phyloP scores from a whole-genome alignment of 2,329 filamentous ascomycete genomes.

The Fonsecaea pugnacius region DNA sequence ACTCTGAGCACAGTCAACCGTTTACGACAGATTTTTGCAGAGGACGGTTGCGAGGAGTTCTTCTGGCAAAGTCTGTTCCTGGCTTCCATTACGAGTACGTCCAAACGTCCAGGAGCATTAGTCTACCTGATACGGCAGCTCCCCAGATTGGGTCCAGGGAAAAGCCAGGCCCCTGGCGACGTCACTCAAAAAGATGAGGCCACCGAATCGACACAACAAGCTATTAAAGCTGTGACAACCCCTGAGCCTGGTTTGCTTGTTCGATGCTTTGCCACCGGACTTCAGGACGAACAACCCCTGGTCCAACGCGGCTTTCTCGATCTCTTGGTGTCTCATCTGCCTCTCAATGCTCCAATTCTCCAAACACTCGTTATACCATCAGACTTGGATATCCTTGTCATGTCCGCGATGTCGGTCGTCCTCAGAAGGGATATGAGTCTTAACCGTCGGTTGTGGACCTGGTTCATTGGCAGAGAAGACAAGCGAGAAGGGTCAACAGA shows the following conservation, averaged over 20 bases:
- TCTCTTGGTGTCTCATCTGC: constrained; percentile 85
- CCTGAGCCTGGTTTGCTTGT: constrained; percentile 90
- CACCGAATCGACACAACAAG: constrained; percentile 52
- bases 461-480: constrained; percentile 81
- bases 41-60: constrained; percentile 73
- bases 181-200: constrained; percentile 41
- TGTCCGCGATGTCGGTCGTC: constrained; percentile 84
- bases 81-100: constrained; percentile 86
- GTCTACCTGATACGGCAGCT: constrained; percentile 81
- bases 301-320: constrained; percentile 95
- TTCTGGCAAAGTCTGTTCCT: constrained; percentile 99
- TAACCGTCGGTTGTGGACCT: constrained; percentile 92
- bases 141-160: constrained; percentile 65
- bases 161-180: constrained; percentile 37
- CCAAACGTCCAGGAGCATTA: constrained; percentile 80
- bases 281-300: constrained; percentile 83
- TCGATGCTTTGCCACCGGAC: constrained; percentile 86
- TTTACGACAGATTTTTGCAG: constrained; percentile 71
- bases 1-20: constrained; percentile 78
- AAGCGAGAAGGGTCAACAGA: constrained; percentile 33
- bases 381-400: constrained; percentile 80
- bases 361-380: constrained; percentile 72
- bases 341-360: constrained; percentile 79
- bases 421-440: constrained; percentile 93
- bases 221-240: constrained; percentile 72